A percentile compares a stretch with the other conserved stretches of the same genome.
Evolutionary conservation across 805 yeast genomes (phyloP).

Genomic region (Candida maris): DNA sequence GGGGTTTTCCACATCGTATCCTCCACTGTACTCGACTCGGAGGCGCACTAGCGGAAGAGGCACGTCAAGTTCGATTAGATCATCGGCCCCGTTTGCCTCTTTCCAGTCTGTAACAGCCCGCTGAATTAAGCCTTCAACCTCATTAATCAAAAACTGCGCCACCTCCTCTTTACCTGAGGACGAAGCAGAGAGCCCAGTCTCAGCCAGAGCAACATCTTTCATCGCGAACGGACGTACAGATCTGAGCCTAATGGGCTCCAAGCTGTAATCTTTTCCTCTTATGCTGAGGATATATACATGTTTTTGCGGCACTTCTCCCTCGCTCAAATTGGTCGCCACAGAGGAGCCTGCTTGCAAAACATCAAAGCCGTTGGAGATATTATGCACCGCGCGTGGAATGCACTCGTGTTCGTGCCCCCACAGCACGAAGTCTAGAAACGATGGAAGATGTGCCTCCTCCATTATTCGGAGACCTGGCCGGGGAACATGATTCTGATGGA

Average conservation of each 20-base stretch:
- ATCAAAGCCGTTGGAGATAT: constrained; percentile 60
- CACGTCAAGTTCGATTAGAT: constrained; percentile 33
- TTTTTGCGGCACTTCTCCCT: constrained; percentile 77
- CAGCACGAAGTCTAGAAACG: constrained; percentile 73
- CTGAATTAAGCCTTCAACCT: constrained; percentile 65
- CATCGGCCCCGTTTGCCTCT: constrained; percentile 25
- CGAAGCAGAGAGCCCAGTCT: constrained; percentile 56
- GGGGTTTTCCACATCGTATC: constrained; percentile 88
- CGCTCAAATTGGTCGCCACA: constrained; percentile 84
- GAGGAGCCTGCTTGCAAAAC: constrained; percentile 93
- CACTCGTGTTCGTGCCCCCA: constrained; percentile 99
- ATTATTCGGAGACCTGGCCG: constrained; percentile 78
- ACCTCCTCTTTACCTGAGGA: constrained; percentile 59
- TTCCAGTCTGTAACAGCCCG: constrained; percentile 53
- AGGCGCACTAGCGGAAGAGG: constrained; percentile 82
- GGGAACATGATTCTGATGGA: constrained; percentile 87
- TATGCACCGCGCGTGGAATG: constrained; percentile 60
- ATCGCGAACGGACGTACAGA: constrained; percentile 82
- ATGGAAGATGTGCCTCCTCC: constrained; percentile 82
- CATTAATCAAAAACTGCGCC: constrained; percentile 51
- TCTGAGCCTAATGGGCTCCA: constrained; percentile 60
- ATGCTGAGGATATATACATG: constrained; percentile 69
- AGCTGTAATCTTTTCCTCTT: constrained; percentile 48
- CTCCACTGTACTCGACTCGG: constrained; percentile 85
- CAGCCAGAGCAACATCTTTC: constrained; percentile 56